These are phyloP conservation scores for Emmonsiellopsis sp. DNA, from an alignment of 2,329 filamentous ascomycete species.

Conservation along the genomic window DNA sequence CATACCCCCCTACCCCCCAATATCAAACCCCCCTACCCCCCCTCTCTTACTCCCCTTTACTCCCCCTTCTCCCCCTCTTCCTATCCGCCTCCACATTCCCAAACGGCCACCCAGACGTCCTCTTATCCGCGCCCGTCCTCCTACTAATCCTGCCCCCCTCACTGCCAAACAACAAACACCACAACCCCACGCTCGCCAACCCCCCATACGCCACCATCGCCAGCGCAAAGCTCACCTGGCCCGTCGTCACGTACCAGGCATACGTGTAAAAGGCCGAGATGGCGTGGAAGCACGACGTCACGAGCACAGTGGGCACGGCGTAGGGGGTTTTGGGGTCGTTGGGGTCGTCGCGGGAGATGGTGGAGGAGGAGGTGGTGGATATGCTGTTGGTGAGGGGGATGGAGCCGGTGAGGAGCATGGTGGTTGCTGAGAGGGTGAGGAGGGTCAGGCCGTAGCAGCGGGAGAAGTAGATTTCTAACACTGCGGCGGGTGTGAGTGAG, in stretches of 20 bases:
- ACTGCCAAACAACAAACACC: conserved; percentile 53
- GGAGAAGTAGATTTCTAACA: conserved; percentile 63
- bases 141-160: conserved; percentile 48
- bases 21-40: not conserved
- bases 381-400: conserved; percentile 48
- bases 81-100: conserved; percentile 49
- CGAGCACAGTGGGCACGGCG: conserved; percentile 54
- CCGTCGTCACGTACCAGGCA: conserved; percentile 49
- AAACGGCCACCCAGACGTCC: conserved; percentile 58
- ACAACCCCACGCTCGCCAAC: conserved; percentile 54
- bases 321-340: conserved; percentile 48
- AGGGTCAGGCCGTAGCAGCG: conserved; percentile 61
- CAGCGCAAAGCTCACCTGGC: conserved; percentile 50
- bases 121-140: conserved; percentile 58
- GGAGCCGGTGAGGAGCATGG: conserved; percentile 60
- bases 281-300: conserved; percentile 59
- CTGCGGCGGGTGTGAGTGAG: conserved; percentile 23
- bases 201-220: conserved; percentile 48
- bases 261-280: conserved; percentile 58
- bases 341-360: conserved; percentile 32
- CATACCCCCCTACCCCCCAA: not conserved
- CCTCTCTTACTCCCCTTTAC: not conserved
- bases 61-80: conserved; percentile 26
- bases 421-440: conserved; percentile 53
- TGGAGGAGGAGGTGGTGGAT: conserved; percentile 16